Base-by-base conservation (phyloP, 192 early-diverging fungal genomes). In the Backusella liffmaniae region DNA sequence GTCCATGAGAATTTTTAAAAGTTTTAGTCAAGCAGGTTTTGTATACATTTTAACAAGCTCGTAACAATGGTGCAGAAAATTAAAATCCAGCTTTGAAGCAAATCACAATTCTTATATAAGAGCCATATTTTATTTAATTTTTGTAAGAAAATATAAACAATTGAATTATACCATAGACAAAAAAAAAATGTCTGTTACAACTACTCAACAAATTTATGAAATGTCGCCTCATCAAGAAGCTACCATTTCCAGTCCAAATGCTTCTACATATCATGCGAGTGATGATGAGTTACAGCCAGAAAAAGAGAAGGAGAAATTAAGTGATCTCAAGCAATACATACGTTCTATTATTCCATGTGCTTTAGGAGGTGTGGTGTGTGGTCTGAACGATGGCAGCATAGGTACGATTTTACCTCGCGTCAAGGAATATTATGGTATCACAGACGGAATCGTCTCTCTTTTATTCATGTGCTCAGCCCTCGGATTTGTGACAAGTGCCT, bases 361-460 rank as follows among this genome's bases (percentile, higher is more conserved):
- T 0, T 67, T 68, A 30, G 66, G 73, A n/a, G 41, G 30, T 42
- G 15, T 78, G 16, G 29, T 72, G 7, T 42, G 32, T 23, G 77
- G 77, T 23, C 44, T 78, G 1, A 78, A 73, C 36, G 77, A 78
- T 56, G 77, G 77, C n/a, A 69, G 37, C 21, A 46, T 78, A 39
- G 77, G 77, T 46, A 62, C 73, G 18, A 80, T 80, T 36, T 32
- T 80, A 15, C 79, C 79, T 9, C 59, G 56, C 23, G 29, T 80
- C 39, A 80, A 80, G 65, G 66, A 70, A 30, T 73, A 80, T 26
- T 80, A 80, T 51, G 71, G 73, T 71, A 80, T 80, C 16, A 34
- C 75, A 2, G 70, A 80, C 39, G 34, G 68, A 30, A 68, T 51
- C 23, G 79, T 80, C 4, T 80, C 79, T 4, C 34, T 76, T 23